These are phyloP conservation scores for Boletus tylopilopsis DNA, from an alignment of 768 basidiomycete genomes.

Conservation along the genomic window DNA sequence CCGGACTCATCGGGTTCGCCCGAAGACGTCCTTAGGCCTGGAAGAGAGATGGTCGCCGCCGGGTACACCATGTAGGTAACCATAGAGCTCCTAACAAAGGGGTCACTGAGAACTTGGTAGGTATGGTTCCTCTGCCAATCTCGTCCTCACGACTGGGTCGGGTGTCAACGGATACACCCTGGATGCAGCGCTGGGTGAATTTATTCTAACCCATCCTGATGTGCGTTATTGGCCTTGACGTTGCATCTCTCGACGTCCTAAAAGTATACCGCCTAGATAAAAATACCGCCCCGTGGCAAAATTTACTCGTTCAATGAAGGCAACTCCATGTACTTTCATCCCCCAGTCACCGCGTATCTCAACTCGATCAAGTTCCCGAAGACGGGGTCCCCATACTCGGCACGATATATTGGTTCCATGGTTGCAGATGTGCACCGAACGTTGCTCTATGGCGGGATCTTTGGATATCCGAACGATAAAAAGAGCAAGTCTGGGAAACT, in stretches of 20 bases:
- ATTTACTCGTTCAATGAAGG: constrained; percentile 99
- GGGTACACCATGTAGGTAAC: constrained; percentile 90
- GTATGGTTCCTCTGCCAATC: constrained; percentile 95
- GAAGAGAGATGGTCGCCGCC: constrained; percentile 95
- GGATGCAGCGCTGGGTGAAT: constrained; percentile 93
- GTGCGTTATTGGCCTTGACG: constrained; percentile 39
- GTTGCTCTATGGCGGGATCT: constrained; percentile 95
- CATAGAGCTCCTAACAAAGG: background rate
- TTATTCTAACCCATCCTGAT: constrained; percentile 97
- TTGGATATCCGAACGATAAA: constrained; percentile 97
- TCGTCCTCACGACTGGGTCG: constrained; percentile 90
- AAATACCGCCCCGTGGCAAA: constrained; percentile 91
- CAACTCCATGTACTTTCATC: constrained; percentile 91
- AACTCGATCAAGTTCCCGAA: constrained; percentile 89
- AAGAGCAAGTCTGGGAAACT: constrained; percentile 96
- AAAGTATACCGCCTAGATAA: constrained; percentile 52
- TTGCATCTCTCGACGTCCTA: background rate
- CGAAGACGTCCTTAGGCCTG: constrained; percentile 88
- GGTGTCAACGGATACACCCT: constrained; percentile 99
- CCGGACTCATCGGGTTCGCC: constrained; percentile 77
- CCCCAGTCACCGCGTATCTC: constrained; percentile 76
- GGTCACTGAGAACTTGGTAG: constrained; percentile 30
- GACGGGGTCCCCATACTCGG: constrained; percentile 76
- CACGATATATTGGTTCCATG: constrained; percentile 97
- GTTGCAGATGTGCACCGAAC: constrained; percentile 98